Evolutionary conservation across 2,329 filamentous ascomycete genomes (phyloP).

Genomic region (Cercospora beticola): DNA sequence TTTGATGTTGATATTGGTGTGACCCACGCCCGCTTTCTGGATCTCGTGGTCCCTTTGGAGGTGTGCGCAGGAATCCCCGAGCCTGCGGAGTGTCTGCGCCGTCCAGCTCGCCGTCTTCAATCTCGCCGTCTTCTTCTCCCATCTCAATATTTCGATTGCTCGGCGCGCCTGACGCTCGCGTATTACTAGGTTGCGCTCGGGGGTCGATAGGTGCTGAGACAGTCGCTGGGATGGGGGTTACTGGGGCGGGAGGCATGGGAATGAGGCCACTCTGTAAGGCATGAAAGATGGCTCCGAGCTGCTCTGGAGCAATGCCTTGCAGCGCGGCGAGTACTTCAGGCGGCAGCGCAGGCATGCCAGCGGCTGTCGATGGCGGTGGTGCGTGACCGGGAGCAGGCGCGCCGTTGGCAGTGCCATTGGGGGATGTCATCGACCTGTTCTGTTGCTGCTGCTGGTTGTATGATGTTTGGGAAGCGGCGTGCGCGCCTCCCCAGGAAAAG

Average conservation of each 20-base stretch:
- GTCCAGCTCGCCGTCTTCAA: conserved; percentile 66
- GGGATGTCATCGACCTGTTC: not conserved
- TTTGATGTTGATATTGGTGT: conserved; percentile 11
- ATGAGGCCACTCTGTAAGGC: conserved; percentile 32
- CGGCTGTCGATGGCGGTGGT: not conserved
- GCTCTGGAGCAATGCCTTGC: conserved; percentile 31
- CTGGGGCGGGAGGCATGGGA: conserved; percentile 25
- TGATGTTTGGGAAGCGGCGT: conserved; percentile 8
- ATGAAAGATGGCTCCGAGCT: conserved; percentile 30
- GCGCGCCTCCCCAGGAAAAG: conserved; percentile 21
- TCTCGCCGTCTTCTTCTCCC: conserved; percentile 70
- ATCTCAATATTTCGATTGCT: conserved; percentile 35
- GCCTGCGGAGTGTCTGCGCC: conserved; percentile 8
- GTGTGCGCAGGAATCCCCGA: conserved; percentile 31
- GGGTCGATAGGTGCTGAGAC: not conserved
- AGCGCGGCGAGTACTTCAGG: conserved; percentile 16
- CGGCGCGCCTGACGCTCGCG: not conserved
- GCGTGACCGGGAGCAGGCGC: conserved; percentile 11
- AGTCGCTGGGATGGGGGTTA: not conserved
- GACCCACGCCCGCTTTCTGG: conserved; percentile 16
- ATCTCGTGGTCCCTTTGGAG: conserved; percentile 32
- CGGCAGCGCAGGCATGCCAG: conserved; percentile 8
- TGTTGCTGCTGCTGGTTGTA: conserved; percentile 18
- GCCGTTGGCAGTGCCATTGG: conserved; percentile 12
- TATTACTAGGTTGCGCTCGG: not conserved